phyloP scores from a whole-genome alignment of 192 early-diverging fungal species.

The Podila clonocystis region DNA sequence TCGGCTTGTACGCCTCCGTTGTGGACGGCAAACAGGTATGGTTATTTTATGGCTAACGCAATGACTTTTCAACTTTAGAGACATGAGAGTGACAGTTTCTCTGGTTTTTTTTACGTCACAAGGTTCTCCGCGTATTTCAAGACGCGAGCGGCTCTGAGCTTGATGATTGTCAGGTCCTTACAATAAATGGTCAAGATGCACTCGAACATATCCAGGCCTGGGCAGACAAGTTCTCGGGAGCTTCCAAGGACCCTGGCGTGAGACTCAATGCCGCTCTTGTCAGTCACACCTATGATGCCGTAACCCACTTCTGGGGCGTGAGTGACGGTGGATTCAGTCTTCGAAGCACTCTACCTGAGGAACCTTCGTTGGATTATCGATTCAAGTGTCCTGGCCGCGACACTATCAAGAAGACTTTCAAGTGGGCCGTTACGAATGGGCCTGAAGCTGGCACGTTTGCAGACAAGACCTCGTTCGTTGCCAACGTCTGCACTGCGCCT shows the following conservation, averaged over 20 bases:
- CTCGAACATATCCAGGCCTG: conserved; percentile 3
- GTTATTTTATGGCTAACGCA: neutral
- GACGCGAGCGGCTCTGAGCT: neutral
- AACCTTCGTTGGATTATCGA: neutral
- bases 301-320: neutral
- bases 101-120: neutral
- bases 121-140: conserved; percentile 12
- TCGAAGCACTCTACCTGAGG: neutral
- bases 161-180: conserved; percentile 19
- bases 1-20: conserved; percentile 18
- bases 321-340: neutral
- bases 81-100: neutral
- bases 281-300: neutral
- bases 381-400: neutral
- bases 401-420: neutral
- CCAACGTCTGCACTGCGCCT: neutral
- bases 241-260: conserved; percentile 32
- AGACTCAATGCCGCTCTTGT: conserved; percentile 29
- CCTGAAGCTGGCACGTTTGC: neutral
- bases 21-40: conserved; percentile 19
- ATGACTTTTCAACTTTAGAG: neutral
- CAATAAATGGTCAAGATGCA: conserved; percentile 23
- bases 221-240: conserved; percentile 6
- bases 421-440: neutral
- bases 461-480: neutral